These are phyloP conservation scores for Corchorus capsularis DNA, from an alignment of 345 rosid species.

Conservation along the genomic window DNA sequence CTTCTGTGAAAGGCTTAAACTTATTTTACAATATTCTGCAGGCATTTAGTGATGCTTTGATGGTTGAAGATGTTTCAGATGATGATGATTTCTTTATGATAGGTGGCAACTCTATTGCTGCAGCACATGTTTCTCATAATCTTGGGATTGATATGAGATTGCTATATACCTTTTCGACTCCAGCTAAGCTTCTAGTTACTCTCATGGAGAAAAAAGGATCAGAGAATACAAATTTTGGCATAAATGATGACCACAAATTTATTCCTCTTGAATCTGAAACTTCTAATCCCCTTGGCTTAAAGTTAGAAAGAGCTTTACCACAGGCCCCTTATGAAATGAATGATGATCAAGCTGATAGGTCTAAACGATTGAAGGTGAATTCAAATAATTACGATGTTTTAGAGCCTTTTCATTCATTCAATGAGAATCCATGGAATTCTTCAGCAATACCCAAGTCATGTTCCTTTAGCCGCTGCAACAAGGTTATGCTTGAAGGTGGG, in stretches of 20 bases:
- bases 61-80: constrained; percentile 64
- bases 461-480: constrained; percentile 85
- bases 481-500: constrained; percentile 47
- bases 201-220: constrained; percentile 46
- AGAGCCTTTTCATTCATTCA: constrained; percentile 22
- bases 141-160: constrained; percentile 81
- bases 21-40: constrained; percentile 33
- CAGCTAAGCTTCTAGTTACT: constrained; percentile 57
- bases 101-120: constrained; percentile 91
- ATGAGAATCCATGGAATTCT: constrained; percentile 44
- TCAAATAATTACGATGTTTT: constrained; percentile 24
- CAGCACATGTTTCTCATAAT: constrained; percentile 81
- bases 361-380: constrained; percentile 60
- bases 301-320: constrained; percentile 27
- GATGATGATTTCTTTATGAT: constrained; percentile 80
- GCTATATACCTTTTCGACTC: constrained; percentile 71
- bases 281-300: constrained; percentile 25
- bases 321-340: constrained; percentile 27
- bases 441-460: constrained; percentile 36
- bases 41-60: constrained; percentile 78
- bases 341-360: constrained; percentile 23
- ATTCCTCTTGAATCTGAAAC: constrained; percentile 33
- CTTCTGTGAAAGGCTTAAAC: not conserved
- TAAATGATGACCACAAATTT: constrained; percentile 29
- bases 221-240: constrained; percentile 27